These are phyloP conservation scores for Pseudogymnoascus destructans DNA, from an alignment of 2,329 filamentous ascomycete genomes.

Conservation along the genomic window DNA sequence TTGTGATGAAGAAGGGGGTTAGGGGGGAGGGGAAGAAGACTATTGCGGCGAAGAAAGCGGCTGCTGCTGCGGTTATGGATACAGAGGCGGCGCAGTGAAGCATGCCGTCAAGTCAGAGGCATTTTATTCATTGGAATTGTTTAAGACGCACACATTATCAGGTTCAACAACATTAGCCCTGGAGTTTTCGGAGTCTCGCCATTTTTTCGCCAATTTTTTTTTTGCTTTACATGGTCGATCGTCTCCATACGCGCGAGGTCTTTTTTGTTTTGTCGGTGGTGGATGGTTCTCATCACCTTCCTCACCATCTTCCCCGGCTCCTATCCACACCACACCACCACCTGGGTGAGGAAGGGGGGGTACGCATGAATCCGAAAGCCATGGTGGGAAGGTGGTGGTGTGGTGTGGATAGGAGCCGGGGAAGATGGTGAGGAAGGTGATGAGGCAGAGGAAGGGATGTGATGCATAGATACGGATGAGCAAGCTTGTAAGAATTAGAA, in stretches of 20 bases:
- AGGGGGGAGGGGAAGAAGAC: background rate
- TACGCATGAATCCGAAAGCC: too few relatives aligned
- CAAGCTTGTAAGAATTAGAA: too few relatives aligned
- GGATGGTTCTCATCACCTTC: too few relatives aligned
- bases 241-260: background rate
- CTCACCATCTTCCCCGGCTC: too few relatives aligned
- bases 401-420: too few relatives aligned
- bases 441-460: too few relatives aligned
- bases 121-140: background rate
- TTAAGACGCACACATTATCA: background rate
- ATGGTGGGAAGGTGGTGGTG: too few relatives aligned
- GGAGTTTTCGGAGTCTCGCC: background rate
- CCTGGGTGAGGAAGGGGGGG: too few relatives aligned
- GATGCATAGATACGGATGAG: too few relatives aligned
- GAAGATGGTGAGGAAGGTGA: too few relatives aligned
- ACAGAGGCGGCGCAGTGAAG: background rate
- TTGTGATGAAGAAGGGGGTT: slow-evolving; percentile 1
- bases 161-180: slow-evolving; percentile 7
- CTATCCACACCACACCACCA: too few relatives aligned
- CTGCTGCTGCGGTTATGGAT: background rate
- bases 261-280: background rate
- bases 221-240: background rate
- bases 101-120: background rate
- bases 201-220: background rate
- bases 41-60: background rate